Evolutionary conservation across 495 filamentous ascomycete genomes (phyloP).

Genomic region (Podospora conica): DNA sequence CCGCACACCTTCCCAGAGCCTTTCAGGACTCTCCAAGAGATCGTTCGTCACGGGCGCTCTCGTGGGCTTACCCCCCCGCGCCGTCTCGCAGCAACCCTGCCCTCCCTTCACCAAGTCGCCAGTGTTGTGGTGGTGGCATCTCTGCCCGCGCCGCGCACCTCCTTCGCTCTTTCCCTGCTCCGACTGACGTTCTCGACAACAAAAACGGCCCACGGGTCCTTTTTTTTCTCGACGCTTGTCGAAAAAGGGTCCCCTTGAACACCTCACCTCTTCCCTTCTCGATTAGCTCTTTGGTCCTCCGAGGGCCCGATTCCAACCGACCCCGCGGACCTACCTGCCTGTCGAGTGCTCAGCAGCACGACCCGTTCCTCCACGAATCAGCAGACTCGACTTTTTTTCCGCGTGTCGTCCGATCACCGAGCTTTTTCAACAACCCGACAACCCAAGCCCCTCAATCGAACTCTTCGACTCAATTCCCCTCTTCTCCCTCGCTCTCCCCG

Average conservation of each 20-base stretch:
- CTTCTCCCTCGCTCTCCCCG: neutral
- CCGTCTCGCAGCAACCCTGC: neutral
- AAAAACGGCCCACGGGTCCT: neutral
- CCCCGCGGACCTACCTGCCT: neutral
- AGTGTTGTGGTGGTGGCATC: constrained; percentile 6
- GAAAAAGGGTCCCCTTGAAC: neutral
- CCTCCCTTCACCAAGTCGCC: constrained; percentile 3
- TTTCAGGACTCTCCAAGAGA: constrained; percentile 12
- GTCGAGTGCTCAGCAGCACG: neutral
- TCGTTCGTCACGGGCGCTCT: constrained; percentile 4
- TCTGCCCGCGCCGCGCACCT: constrained; percentile 7
- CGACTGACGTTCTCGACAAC: neutral
- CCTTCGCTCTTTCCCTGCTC: constrained; percentile 9
- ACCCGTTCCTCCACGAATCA: neutral
- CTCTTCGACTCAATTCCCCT: neutral
- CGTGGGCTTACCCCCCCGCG: neutral
- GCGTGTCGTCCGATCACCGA: neutral
- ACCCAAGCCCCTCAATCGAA: neutral
- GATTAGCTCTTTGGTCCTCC: neutral
- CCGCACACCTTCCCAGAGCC: constrained; percentile 9
- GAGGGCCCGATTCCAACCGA: neutral
- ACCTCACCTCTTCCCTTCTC: neutral
- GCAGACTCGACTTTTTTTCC: neutral
- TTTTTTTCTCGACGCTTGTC: neutral
- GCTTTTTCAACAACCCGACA: neutral